Evolutionary conservation across 768 basidiomycete species (phyloP).

Genomic region (Calocera viscosa): DNA sequence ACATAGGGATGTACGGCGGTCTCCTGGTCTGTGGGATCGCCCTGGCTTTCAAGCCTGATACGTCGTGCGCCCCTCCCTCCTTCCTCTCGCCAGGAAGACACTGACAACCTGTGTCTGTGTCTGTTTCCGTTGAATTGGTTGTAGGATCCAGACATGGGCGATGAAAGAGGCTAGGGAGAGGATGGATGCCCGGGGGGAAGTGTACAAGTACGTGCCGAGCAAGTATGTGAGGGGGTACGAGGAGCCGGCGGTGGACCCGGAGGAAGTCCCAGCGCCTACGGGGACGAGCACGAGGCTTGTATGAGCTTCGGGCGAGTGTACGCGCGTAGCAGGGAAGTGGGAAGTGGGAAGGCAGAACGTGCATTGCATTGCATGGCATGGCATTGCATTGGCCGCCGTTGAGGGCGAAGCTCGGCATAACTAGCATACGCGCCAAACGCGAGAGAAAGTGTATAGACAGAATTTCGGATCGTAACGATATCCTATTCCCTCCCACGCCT

Average conservation of each 20-base stretch:
- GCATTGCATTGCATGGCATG: too few relatives aligned
- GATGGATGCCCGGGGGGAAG: constrained; percentile 88
- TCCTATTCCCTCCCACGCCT: too few relatives aligned
- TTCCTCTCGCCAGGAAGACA: background rate
- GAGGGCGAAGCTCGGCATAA: too few relatives aligned
- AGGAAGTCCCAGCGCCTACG: background rate
- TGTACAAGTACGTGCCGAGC: constrained; percentile 61
- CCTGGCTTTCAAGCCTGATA: constrained; percentile 87
- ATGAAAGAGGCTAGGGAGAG: constrained; percentile 75
- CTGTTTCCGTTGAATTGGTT: background rate
- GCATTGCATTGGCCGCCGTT: too few relatives aligned
- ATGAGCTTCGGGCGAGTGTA: background rate
- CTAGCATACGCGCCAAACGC: too few relatives aligned
- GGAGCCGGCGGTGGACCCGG: background rate
- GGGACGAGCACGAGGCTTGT: background rate
- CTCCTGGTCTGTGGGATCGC: constrained; percentile 64
- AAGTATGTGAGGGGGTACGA: background rate
- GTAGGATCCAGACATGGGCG: constrained; percentile 86
- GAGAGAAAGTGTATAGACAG: too few relatives aligned
- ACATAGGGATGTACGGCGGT: constrained; percentile 79
- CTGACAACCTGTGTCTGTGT: background rate
- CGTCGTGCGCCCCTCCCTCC: constrained; percentile 45
- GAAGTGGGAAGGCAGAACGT: background rate
- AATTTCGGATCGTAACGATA: too few relatives aligned
- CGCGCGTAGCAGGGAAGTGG: background rate